Base-by-base conservation (phyloP, 768 basidiomycete genomes). In the Tylopilus sp. region DNA sequence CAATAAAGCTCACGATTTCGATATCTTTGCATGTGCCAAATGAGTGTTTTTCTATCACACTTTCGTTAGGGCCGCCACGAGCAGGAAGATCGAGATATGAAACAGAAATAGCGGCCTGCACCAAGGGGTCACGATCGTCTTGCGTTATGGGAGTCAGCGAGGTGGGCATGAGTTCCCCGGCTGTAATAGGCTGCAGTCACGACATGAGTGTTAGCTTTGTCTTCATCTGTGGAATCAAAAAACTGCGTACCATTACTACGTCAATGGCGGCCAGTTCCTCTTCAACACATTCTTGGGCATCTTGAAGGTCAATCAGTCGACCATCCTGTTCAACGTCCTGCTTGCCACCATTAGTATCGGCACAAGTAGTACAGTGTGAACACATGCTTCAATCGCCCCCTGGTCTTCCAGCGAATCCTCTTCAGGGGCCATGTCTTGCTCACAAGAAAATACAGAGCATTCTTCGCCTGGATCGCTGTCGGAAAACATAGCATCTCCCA, bases 1-100 rank as follows among this genome's bases (percentile, higher is more conserved):
- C 15, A 43, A 28, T 17, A 40, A 7, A 3, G 48, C 64, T 42
- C 46, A 58, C 63, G n/a, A 6, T 13, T 41, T 52, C 51, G n/a
- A 6, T 11, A 39, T 52, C 51, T 23, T 51, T 52, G 23, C 35
- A 33, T n/a, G 12, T 8, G 9, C 20, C 31, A 9, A 18, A n/a
- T 8, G 46, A 25, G 17, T 13, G 45, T 9, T 20, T 50, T 40
- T 22, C 15, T 11, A 28, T 46, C 4, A 6, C 13, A 4, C 15
- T 40, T 43, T 21, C 39, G 17, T 25, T 22, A n/a, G 33, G 12
- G 30, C 0, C 28, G 17, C 8, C 50, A 23, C 6, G 2, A 13
- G 25, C 20, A 21, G 22, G 15, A n/a, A 28, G 4, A 10, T n/a
- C 15, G 39, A 26, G n/a, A 11, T 17, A 40, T 12, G 35, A 28